Percentiles rank a stretch among this genome's conserved stretches.
Conservation (phyloP, 2,329 filamentous ascomycete genomes). For the Hypoxylon sp. region DNA sequence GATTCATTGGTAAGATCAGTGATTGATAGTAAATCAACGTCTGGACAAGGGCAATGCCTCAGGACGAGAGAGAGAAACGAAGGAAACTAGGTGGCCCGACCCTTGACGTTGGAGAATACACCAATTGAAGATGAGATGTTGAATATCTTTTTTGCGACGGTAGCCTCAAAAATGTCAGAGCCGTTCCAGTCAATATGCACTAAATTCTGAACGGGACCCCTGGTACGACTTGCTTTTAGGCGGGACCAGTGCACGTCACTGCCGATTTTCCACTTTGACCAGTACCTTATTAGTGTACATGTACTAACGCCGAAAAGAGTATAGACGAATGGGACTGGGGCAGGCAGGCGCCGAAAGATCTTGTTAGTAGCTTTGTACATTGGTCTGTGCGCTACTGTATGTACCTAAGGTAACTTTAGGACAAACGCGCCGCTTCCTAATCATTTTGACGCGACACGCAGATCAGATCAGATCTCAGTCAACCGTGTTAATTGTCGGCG, state of each 20-base stretch:
- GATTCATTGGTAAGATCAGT: slow-evolving; percentile 45
- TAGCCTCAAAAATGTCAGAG: slow-evolving; percentile 42
- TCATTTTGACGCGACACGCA: slow-evolving; percentile 31
- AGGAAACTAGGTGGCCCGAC: slow-evolving; percentile 18
- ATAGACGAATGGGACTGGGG: slow-evolving; percentile 6
- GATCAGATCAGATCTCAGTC: slow-evolving; percentile 13
- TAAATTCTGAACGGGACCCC: slow-evolving; percentile 36
- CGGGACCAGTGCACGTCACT: slow-evolving; percentile 45
- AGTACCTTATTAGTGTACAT: slow-evolving; percentile 26
- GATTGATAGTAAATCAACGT: slow-evolving; percentile 9
- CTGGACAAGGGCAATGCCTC: slow-evolving; percentile 11
- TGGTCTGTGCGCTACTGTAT: slow-evolving; percentile 27
- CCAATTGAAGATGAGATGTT: slow-evolving; percentile 27
- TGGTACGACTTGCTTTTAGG: slow-evolving; percentile 37
- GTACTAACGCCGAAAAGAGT: slow-evolving; percentile 19
- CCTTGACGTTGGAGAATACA: slow-evolving; percentile 18
- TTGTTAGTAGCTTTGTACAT: slow-evolving; percentile 1
- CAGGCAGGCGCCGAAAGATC: slow-evolving; percentile 28
- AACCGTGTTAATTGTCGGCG: slow-evolving; percentile 40
- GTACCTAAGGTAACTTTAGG: not conserved
- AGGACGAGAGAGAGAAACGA: slow-evolving; percentile 9
- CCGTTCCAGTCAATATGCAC: slow-evolving; percentile 28
- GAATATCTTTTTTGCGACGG: slow-evolving; percentile 43
- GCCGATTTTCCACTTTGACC: slow-evolving; percentile 42
- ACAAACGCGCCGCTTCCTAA: slow-evolving; percentile 23